A percentile compares a stretch with the other conserved stretches of the same genome.
These are phyloP conservation scores for Populus hybrid DNA, from an alignment of 441 rosid genomes.

Conservation along the genomic window DNA sequence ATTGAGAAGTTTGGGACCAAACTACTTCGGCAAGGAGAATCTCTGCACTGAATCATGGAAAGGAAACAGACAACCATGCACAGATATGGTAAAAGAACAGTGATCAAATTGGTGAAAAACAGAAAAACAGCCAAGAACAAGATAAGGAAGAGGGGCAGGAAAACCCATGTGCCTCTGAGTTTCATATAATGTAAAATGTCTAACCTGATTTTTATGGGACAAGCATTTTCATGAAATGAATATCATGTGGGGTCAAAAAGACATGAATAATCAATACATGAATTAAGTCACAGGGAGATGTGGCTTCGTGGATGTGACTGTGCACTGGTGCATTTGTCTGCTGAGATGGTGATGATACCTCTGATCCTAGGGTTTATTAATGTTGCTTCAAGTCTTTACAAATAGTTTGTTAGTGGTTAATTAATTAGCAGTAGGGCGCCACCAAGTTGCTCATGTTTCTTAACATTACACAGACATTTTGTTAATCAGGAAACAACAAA, in stretches of 20 bases:
- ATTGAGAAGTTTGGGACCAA: neutral
- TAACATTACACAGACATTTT: too few relatives aligned
- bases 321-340: neutral
- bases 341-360: neutral
- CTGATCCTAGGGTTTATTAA: neutral
- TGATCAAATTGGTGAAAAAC: neutral
- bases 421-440: neutral
- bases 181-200: neutral
- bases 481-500: neutral
- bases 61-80: neutral
- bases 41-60: neutral
- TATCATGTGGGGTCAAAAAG: neutral
- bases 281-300: neutral
- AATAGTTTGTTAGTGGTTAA: neutral
- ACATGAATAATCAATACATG: neutral
- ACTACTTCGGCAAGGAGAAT: neutral
- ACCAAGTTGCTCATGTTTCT: neutral
- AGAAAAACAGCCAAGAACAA: neutral
- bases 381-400: neutral
- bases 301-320: neutral
- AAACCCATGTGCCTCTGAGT: neutral
- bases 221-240: neutral
- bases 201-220: neutral
- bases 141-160: neutral
- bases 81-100: neutral